phyloP scores from a whole-genome alignment of 306 rosid species.

The Quercus robur region DNA sequence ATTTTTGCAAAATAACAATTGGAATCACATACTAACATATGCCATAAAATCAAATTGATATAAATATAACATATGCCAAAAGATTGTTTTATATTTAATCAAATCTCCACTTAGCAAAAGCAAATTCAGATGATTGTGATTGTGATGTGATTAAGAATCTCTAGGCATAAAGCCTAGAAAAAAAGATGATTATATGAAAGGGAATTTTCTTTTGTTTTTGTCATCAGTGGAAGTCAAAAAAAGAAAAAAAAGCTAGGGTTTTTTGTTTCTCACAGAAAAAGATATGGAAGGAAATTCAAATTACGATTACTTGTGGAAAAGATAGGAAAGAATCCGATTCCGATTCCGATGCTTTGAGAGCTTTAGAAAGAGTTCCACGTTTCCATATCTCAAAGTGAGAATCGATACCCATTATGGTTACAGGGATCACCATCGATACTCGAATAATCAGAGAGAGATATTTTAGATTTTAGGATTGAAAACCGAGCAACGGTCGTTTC shows the following conservation, averaged over 20 bases:
- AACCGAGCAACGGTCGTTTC: too few relatives aligned
- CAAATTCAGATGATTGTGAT: too few relatives aligned
- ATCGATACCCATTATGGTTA: not conserved
- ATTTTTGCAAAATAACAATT: not conserved
- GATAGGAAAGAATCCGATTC: constrained; percentile 16
- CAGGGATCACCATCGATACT: not conserved
- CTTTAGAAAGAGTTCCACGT: not conserved
- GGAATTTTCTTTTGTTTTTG: too few relatives aligned
- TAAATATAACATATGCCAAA: not conserved
- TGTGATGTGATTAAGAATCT: too few relatives aligned
- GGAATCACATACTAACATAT: too few relatives aligned
- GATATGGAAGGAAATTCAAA: not conserved
- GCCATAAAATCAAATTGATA: not conserved
- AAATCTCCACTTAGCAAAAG: too few relatives aligned
- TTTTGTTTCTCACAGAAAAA: not conserved
- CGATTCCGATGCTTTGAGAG: constrained; percentile 3
- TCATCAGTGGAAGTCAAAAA: not conserved
- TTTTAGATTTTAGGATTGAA: too few relatives aligned
- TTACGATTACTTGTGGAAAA: not conserved
- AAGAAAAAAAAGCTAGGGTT: not conserved
- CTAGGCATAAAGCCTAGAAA: too few relatives aligned
- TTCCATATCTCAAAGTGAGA: not conserved
- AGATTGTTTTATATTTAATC: not conserved
- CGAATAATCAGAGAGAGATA: too few relatives aligned
- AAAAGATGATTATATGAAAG: too few relatives aligned